A percentile compares a stretch with the other conserved stretches of the same genome.
phyloP scores from a whole-genome alignment of 78 protist genomes.

The Dictyostelium intermedium region DNA sequence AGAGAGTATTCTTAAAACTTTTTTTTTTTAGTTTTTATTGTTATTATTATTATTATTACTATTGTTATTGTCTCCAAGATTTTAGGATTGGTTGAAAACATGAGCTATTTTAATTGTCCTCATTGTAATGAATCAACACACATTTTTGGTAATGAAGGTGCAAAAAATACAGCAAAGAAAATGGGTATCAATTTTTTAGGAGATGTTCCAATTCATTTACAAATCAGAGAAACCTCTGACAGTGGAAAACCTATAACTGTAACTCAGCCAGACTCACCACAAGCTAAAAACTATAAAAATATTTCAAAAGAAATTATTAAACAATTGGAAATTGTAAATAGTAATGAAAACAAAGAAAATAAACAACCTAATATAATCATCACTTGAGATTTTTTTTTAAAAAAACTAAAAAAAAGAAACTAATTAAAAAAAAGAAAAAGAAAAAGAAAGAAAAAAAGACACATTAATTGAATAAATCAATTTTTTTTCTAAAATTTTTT shows the following conservation, averaged over 20 bases:
- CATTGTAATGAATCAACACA: conserved; percentile 79
- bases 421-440: too few relatives aligned
- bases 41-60: too few relatives aligned
- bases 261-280: conserved; percentile 58
- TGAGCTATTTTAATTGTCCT: conserved; percentile 89
- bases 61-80: too few relatives aligned
- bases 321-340: conserved; percentile 1
- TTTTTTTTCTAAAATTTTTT: too few relatives aligned
- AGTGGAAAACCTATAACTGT: conserved; percentile 89
- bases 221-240: conserved; percentile 85
- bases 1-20: too few relatives aligned
- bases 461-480: too few relatives aligned
- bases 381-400: neutral
- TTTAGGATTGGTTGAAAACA: conserved; percentile 95
- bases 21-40: too few relatives aligned
- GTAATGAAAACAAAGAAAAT: neutral
- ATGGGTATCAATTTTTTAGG: conserved; percentile 86
- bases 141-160: conserved; percentile 92
- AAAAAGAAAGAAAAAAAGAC: too few relatives aligned
- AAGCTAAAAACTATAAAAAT: conserved; percentile 11
- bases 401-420: too few relatives aligned
- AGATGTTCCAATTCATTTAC: conserved; percentile 86
- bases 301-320: conserved; percentile 12
- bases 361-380: neutral
- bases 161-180: conserved; percentile 61